Evolutionary conservation across 768 basidiomycete species (phyloP), one percentile per base, ranked within the genome.

Genomic region (Tulasnella sp.): DNA sequence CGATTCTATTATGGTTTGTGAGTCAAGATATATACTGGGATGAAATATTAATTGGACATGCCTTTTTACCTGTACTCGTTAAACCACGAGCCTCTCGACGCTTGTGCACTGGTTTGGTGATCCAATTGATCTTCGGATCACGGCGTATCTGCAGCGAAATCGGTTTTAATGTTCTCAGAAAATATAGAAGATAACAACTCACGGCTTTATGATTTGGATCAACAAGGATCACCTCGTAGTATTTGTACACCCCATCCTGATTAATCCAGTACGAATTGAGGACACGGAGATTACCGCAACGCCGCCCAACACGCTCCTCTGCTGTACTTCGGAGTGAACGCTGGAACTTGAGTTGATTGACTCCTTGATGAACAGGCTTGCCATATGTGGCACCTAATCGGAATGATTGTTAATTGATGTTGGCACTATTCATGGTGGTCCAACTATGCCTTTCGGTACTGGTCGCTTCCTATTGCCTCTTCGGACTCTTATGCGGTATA

Each of bases 191-290:
- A 42, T 22, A 24, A 37, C 22, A 49, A 69, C 88, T 62, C 65
- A 91, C 89, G 61, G 86, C 89, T 65, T 90, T 92, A 74, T 93
- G 89, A 65, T 66, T 81, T 54, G 90, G 90, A 64, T 99, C 95
- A 53, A 99, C 92, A 58, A 95, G 78, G 66, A 99, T 98, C 62
- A 99, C 89, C 67, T 99, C 95, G 72, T 80, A 99, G 74, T 95
- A 96, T 68, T 93, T 95, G 79, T 93, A 95, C 27, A 95, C 87
- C 69, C 91, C 90, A 65, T 96, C 91, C 71, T 93, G 90, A 71
- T 98, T 98, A 64, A 99, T 72, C 95, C 95, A 99, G 77, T 98
- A 98, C 41, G 93, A 96, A 72, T 93, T 95, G 62, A 95, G 66
- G 58, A 99, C 95, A 50, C 95, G 81, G 63, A 99, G 69, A 68